These are phyloP conservation scores for Pyrenophora seminiperda DNA, from an alignment of 2,329 filamentous ascomycete species.

Conservation along the genomic window DNA sequence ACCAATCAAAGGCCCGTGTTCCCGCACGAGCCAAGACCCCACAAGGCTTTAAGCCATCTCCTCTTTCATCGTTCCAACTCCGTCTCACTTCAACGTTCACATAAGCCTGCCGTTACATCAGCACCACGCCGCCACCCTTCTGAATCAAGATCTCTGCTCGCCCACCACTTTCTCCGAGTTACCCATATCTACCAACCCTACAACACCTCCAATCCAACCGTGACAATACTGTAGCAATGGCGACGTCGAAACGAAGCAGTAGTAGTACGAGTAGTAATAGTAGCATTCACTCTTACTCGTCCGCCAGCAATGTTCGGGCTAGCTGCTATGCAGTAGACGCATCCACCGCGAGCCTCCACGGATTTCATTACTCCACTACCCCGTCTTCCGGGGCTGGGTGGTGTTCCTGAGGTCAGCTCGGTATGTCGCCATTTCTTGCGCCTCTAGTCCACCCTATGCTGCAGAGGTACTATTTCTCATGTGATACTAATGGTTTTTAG, in stretches of 20 bases:
- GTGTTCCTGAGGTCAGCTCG: constrained; percentile 54
- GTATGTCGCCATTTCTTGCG: constrained; percentile 31
- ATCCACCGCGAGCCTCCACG: constrained; percentile 64
- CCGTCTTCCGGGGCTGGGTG: constrained; percentile 68
- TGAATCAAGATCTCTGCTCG: background rate
- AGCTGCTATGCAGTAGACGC: constrained; percentile 85
- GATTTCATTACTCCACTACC: constrained; percentile 71
- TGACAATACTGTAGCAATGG: constrained; percentile 64
- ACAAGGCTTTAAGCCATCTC: constrained; percentile 20
- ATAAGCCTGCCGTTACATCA: constrained; percentile 11
- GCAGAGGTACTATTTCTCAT: background rate
- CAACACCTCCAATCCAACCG: constrained; percentile 40
- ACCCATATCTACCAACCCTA: background rate
- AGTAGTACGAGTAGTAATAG: constrained; percentile 67
- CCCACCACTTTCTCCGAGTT: background rate
- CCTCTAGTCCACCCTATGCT: background rate
- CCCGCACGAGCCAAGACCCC: constrained; percentile 16
- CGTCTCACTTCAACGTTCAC: constrained; percentile 17
- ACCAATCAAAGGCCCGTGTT: constrained; percentile 4
- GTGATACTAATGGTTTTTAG: constrained; percentile 45
- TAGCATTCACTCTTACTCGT: constrained; percentile 61
- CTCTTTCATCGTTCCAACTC: constrained; percentile 21
- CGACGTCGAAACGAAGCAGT: constrained; percentile 72
- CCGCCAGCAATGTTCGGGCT: constrained; percentile 78
- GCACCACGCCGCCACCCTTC: constrained; percentile 5